Conservation (phyloP, 805 yeast genomes). For the Ogataea glucozyma region DNA sequence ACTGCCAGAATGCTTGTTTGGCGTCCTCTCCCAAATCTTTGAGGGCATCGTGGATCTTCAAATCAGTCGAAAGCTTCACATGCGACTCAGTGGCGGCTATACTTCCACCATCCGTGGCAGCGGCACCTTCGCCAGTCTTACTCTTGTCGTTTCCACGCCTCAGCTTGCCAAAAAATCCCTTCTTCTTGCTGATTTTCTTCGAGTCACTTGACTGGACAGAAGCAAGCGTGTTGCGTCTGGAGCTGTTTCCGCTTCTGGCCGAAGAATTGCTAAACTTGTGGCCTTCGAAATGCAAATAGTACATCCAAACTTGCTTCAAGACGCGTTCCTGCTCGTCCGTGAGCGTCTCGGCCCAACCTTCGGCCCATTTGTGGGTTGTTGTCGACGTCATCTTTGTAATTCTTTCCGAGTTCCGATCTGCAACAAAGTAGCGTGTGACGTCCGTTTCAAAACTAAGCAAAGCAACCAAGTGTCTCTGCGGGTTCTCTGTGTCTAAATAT, state of each 20-base stretch:
- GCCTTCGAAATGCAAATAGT: constrained; percentile 61
- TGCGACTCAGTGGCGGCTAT: constrained; percentile 31
- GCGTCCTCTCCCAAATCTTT: constrained; percentile 54
- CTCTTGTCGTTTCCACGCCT: constrained; percentile 29
- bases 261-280: constrained; percentile 30
- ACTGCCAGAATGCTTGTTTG: constrained; percentile 54
- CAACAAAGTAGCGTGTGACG: neutral
- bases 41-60: constrained; percentile 48
- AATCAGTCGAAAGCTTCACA: constrained; percentile 33
- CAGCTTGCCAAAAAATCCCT: constrained; percentile 33
- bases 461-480: too few species aligned
- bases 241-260: constrained; percentile 8
- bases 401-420: neutral
- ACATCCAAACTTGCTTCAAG: constrained; percentile 72
- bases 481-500: too few species aligned
- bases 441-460: too few species aligned
- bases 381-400: constrained; percentile 5
- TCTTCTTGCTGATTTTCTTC: constrained; percentile 34
- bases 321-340: constrained; percentile 59
- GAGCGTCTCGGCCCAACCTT: constrained; percentile 48
- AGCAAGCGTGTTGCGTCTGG: constrained; percentile 27
- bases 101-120: constrained; percentile 23
- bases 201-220: constrained; percentile 31
- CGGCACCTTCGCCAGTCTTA: constrained; percentile 18
- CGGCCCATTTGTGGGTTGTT: constrained; percentile 15